A percentile compares a stretch with the other conserved stretches of the same genome.
phyloP scores from a whole-genome alignment of 306 rosid genomes.

The Quercus wislizeni region DNA sequence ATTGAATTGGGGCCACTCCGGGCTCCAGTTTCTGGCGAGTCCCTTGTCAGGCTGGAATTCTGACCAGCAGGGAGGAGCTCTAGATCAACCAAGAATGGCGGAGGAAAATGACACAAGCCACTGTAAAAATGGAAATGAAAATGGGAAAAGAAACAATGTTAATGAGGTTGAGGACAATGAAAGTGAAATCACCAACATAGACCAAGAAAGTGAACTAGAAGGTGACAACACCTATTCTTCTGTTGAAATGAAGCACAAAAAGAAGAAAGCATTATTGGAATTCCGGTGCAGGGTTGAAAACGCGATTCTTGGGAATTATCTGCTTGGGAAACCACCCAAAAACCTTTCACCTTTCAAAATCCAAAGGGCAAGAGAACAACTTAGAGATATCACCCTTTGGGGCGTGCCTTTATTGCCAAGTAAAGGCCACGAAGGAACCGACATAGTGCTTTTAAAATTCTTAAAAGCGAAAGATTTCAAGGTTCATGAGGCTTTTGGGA shows the following conservation, averaged over 20 bases:
- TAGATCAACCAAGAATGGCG: slow-evolving; percentile 18
- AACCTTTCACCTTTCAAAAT: slow-evolving; percentile 1
- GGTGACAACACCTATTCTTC: slow-evolving; percentile 7
- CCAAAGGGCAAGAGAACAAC: slow-evolving; percentile 12
- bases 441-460: slow-evolving; percentile 61
- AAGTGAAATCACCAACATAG: not conserved
- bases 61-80: slow-evolving; percentile 18
- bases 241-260: slow-evolving; percentile 38
- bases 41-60: slow-evolving; percentile 22
- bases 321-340: slow-evolving; percentile 36
- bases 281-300: slow-evolving; percentile 68
- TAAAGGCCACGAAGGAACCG: slow-evolving; percentile 70
- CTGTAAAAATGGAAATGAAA: slow-evolving; percentile 12
- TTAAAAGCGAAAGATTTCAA: slow-evolving; percentile 63
- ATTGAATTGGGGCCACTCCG: slow-evolving; percentile 2
- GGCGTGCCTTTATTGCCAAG: slow-evolving; percentile 85
- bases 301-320: slow-evolving; percentile 58
- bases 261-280: slow-evolving; percentile 50
- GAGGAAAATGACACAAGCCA: slow-evolving; percentile 14
- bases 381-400: slow-evolving; percentile 57
- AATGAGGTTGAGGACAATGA: not conserved
- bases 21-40: slow-evolving; percentile 17
- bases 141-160: slow-evolving; percentile 12
- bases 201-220: slow-evolving; percentile 22
- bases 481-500: slow-evolving; percentile 60